These are phyloP conservation scores for Penicillium angulare DNA, from an alignment of 495 filamentous ascomycete genomes.

Conservation along the genomic window DNA sequence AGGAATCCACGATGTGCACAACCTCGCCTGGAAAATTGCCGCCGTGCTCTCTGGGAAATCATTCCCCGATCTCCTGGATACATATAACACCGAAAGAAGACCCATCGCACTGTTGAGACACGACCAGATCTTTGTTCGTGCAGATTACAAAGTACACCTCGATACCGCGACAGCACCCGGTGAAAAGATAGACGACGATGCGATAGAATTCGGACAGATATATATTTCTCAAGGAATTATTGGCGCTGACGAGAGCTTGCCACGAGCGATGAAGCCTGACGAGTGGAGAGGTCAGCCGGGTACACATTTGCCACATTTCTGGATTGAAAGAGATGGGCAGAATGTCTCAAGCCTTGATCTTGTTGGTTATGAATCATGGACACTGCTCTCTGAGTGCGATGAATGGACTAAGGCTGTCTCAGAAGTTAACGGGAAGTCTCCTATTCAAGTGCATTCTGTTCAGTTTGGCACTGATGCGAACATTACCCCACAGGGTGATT, in stretches of 20 bases:
- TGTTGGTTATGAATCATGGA: conserved; percentile 14
- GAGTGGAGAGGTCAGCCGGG: conserved; percentile 30
- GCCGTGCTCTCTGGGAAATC: conserved; percentile 44
- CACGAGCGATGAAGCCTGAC: conserved; percentile 22
- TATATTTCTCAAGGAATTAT: conserved; percentile 18
- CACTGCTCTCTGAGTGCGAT: conserved; percentile 10
- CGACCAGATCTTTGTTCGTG: conserved; percentile 29
- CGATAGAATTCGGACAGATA: conserved; percentile 27
- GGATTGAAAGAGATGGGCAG: conserved; percentile 12
- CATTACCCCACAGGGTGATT: conserved; percentile 2
- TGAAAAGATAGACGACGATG: conserved; percentile 24
- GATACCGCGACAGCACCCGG: conserved; percentile 7
- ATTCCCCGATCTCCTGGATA: conserved; percentile 38
- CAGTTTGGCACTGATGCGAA: conserved; percentile 12
- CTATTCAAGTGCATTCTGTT: conserved; percentile 5
- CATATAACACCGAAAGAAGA: conserved; percentile 50
- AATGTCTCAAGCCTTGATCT: conserved; percentile 18
- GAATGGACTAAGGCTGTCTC: conserved; percentile 11
- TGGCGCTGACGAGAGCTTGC: conserved; percentile 10
- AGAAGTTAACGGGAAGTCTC: conserved; percentile 1
- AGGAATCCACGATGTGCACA: conserved; percentile 46
- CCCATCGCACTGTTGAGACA: conserved; percentile 39
- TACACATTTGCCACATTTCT: conserved; percentile 27
- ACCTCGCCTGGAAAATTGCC: conserved; percentile 48
- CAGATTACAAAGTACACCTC: conserved; percentile 24